Base-by-base conservation (phyloP, 192 early-diverging fungal genomes). In the Coemansia sp. region DNA sequence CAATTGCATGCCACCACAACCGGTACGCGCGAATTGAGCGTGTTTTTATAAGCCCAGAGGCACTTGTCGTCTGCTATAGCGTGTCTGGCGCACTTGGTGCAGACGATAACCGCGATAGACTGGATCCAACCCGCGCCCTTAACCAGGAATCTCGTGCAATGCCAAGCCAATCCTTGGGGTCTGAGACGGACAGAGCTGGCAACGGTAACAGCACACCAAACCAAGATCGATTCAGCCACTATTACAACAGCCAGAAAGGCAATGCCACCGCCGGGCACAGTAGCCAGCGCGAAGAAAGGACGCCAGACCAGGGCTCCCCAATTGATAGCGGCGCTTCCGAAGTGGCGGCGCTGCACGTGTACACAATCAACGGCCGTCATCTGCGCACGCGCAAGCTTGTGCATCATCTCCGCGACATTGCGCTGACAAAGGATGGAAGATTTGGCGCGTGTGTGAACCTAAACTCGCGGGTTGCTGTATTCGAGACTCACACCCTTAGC, bases 301-400 rank as follows among this genome's bases (percentile, higher is more conserved):
- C 60, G n/a, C 23, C 41, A 41, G 14, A 19, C 53, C 20, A 7
- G 9, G 20, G 20, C 20, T 22, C 49, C 14, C 1, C 19, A 13
- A 59, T 66, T 32, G 67, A 55, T 46, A 54, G 66, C 34, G 67
- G 59, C 15, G 69, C 55, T 23, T 70, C 42, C 2, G 75, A 77
- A 40, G 66, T 53, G 13, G 75, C 63, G 2, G 75, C 75, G 10
- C 46, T 78, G 19, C 75, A 78, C n/a, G 70, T 78, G 8, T 78
- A 73, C 49, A 59, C 50, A 13, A 45, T 73, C 61, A 78, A 78
- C 50, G 75, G 75, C 2, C 66, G 75, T 29, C 75, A 73, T 34
- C 49, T 78, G 63, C 75, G 70, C 59, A 78, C 75, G 15, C 75
- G 75, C 54, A 78, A 66, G 60, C 70, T 78, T 23, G 66, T 66